Conservation (phyloP, 208 protist genomes). For the Trypanosoma mega region DNA sequence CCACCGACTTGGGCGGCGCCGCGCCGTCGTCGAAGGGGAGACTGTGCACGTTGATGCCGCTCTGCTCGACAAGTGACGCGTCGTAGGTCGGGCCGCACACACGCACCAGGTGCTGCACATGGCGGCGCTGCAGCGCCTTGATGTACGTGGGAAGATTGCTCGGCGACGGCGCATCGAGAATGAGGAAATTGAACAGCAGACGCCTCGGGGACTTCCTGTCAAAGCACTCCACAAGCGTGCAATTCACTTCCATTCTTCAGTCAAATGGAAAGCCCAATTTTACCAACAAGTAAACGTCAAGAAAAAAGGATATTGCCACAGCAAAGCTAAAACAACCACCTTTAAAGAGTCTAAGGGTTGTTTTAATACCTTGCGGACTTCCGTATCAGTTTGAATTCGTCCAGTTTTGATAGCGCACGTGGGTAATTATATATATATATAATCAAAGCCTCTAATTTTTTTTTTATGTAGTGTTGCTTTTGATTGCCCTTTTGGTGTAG, state of each 20-base stretch:
- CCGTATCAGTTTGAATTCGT: no score
- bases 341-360: no score
- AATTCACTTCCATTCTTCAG: conserved; percentile 79
- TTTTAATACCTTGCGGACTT: no score
- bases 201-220: conserved; percentile 37
- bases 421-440: no score
- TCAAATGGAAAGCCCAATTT: no score
- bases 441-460: no score
- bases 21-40: conserved; percentile 92
- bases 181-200: conserved; percentile 78
- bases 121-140: conserved; percentile 77
- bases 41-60: conserved; percentile 79
- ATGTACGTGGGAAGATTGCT: conserved; percentile 91
- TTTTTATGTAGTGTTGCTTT: no score
- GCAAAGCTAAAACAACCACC: no score
- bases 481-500: no score
- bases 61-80: conserved; percentile 50
- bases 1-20: conserved; percentile 71
- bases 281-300: no score
- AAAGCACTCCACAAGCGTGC: conserved; percentile 76
- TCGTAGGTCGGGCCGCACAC: conserved; percentile 90
- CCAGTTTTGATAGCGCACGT: no score
- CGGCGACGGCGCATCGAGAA: conserved; percentile 82
- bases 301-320: no score
- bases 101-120: conserved; percentile 79